These are phyloP conservation scores for Wickerhamomyces mucosus DNA, from an alignment of 805 yeast genomes.

Conservation along the genomic window DNA sequence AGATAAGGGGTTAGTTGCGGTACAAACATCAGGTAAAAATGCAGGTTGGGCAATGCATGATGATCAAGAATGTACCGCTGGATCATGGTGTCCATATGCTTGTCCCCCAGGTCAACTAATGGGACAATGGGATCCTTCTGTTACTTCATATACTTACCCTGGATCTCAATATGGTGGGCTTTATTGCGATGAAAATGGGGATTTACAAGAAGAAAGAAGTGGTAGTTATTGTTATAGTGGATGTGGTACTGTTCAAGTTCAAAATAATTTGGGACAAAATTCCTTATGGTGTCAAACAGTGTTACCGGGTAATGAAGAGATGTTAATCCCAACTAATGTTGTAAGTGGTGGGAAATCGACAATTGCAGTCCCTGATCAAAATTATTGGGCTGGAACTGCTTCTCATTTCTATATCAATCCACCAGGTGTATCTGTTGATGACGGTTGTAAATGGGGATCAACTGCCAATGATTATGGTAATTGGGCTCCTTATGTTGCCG, in stretches of 20 bases:
- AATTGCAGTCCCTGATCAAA: constrained; percentile 78
- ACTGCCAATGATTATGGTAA: constrained; percentile 63
- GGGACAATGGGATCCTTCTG: constrained; percentile 81
- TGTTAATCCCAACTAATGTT: constrained; percentile 78
- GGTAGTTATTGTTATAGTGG: constrained; percentile 67
- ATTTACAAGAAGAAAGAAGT: constrained; percentile 49
- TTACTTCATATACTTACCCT: constrained; percentile 69
- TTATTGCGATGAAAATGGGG: constrained; percentile 65
- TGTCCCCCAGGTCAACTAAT: constrained; percentile 81
- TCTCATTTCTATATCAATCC: constrained; percentile 81
- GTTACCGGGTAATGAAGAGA: constrained; percentile 88
- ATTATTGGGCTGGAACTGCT: constrained; percentile 80
- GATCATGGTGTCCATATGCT: constrained; percentile 86
- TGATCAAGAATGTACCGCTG: constrained; percentile 64
- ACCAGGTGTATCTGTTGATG: constrained; percentile 68
- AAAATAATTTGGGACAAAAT: constrained; percentile 43
- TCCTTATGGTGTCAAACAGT: constrained; percentile 92
- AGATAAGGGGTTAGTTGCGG: constrained; percentile 57
- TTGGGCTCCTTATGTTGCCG: constrained; percentile 93
- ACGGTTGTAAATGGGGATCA: constrained; percentile 83
- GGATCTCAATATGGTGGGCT: constrained; percentile 77
- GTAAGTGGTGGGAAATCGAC: constrained; percentile 36
- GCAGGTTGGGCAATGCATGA: constrained; percentile 86
- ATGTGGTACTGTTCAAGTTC: constrained; percentile 57
- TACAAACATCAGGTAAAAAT: constrained; percentile 46